phyloP scores from a whole-genome alignment of 1,284 basidiomycete species.

The Ganoderma boninense region DNA sequence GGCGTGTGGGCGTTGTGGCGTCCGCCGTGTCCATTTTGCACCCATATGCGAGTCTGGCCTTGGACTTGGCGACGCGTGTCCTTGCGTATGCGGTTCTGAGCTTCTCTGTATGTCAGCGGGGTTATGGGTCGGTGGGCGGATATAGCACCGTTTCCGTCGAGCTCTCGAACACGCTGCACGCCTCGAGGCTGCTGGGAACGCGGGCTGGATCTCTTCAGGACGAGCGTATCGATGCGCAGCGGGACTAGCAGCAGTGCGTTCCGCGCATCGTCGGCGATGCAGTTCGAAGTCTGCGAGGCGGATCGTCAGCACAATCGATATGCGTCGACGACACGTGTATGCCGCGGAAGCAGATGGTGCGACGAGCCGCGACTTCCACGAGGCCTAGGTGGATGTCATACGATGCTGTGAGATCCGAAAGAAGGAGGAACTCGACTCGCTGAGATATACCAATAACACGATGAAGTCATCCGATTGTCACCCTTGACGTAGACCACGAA shows the following conservation, averaged over 20 bases:
- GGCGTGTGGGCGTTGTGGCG: slow-evolving; percentile 5
- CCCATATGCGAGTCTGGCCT: background rate
- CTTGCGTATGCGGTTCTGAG: slow-evolving; percentile 1
- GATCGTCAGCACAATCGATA: background rate
- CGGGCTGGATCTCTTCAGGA: background rate
- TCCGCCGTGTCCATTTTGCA: background rate
- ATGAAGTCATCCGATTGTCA: background rate
- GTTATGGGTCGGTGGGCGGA: background rate
- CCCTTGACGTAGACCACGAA: no score
- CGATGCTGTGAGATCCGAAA: background rate
- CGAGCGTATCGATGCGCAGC: background rate
- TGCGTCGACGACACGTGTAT: background rate
- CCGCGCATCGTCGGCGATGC: background rate
- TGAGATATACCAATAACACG: background rate
- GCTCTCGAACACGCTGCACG: slow-evolving; percentile 18
- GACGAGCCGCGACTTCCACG: background rate
- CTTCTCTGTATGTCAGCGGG: background rate
- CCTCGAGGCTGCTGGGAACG: slow-evolving; percentile 6
- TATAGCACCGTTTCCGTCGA: slow-evolving; percentile 10
- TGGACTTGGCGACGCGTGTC: background rate
- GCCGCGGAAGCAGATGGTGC: background rate
- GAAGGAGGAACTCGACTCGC: background rate
- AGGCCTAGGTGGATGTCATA: background rate
- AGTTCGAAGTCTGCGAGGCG: background rate
- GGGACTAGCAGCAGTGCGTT: background rate